Base-by-base conservation (phyloP, 2,329 filamentous ascomycete species). In the Colletotrichum tanaceti region DNA sequence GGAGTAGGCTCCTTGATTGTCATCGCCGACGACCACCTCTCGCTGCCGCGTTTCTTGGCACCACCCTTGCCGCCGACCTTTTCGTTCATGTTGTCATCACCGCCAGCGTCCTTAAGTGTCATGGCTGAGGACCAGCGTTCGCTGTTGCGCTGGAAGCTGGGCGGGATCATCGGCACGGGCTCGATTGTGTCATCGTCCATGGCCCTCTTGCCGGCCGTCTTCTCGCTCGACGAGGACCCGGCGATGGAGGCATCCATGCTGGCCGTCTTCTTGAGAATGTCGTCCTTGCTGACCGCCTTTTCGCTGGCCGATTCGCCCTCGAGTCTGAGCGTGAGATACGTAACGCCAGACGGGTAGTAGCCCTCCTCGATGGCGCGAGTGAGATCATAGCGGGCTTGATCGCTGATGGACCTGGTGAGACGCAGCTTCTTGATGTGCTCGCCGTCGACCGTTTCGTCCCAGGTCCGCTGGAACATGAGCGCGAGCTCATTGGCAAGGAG, bases 401-500 rank as follows among this genome's bases (percentile, higher is more conserved):
- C 66, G 50, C 66, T 68, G 66, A 68, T 68, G 11, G 66, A 68
- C 32, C 66, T 38, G 9, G 55, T 55, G 49, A 68, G 66, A 18
- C 62, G 62, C 11, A 68, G 50, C 38, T 55, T 65, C 62, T 68
- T 68, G 9, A 68, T 65, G 55, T 68, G 65, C 43, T 68, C 62
- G 13, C 35, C 62, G 28, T 65, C 46, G 20, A 68, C 24, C 14
- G 66, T 68, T 44, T 68, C 66, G 16, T 65, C 60, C 68, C 68
- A 70, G 3, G 68, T 63, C 68, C 60, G 69, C 46, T 68, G 65
- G 65, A 70, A 70, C 47, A 70, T 55, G 35, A 70, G 68, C 22
- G 60, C 67, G 13, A 72, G 49, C 65, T 73, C 72, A 28, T 58
- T 68, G 9, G 47, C 46, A 6, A 74, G 44, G 0, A 74, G 69